These are phyloP conservation scores for Lactifluus hygrophoroides DNA, from an alignment of 768 basidiomycete genomes.

Conservation along the genomic window DNA sequence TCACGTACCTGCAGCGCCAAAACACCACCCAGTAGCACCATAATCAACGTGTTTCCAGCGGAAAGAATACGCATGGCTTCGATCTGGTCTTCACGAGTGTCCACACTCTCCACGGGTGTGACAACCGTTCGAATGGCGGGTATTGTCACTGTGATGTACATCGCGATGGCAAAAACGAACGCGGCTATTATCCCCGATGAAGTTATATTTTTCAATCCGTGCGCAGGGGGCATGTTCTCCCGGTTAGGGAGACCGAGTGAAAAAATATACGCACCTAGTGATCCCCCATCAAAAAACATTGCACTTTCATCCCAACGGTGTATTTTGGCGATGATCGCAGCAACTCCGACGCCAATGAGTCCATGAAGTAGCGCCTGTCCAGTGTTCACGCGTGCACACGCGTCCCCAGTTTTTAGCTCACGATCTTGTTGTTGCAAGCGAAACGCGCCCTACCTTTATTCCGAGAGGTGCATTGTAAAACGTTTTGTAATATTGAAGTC, in stretches of 20 bases:
- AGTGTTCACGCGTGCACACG: background rate
- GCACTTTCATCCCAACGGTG: slow-evolving; percentile 88
- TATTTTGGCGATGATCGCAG: slow-evolving; percentile 71
- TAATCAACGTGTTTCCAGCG: slow-evolving; percentile 83
- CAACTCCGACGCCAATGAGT: slow-evolving; percentile 68
- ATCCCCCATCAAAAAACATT: slow-evolving; percentile 89
- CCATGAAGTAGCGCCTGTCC: slow-evolving; percentile 77
- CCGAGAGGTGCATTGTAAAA: slow-evolving; percentile 91
- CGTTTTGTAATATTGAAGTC: slow-evolving; percentile 83
- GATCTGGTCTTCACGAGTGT: slow-evolving; percentile 56
- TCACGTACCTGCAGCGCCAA: slow-evolving; percentile 61
- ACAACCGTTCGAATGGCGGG: slow-evolving; percentile 72
- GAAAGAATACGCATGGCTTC: slow-evolving; percentile 76
- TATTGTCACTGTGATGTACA: slow-evolving; percentile 79
- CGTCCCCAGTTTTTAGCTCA: background rate
- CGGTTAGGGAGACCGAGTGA: background rate
- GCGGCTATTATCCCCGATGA: slow-evolving; percentile 37
- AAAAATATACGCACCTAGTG: slow-evolving; percentile 52
- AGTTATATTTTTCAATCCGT: background rate
- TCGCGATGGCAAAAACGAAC: slow-evolving; percentile 65
- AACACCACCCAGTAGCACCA: slow-evolving; percentile 54
- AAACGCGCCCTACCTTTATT: slow-evolving; percentile 61
- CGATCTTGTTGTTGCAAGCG: background rate
- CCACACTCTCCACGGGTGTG: slow-evolving; percentile 40
- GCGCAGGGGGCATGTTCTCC: background rate